Conservation (phyloP, 768 basidiomycete species). For the Amanita pallidorosea region DNA sequence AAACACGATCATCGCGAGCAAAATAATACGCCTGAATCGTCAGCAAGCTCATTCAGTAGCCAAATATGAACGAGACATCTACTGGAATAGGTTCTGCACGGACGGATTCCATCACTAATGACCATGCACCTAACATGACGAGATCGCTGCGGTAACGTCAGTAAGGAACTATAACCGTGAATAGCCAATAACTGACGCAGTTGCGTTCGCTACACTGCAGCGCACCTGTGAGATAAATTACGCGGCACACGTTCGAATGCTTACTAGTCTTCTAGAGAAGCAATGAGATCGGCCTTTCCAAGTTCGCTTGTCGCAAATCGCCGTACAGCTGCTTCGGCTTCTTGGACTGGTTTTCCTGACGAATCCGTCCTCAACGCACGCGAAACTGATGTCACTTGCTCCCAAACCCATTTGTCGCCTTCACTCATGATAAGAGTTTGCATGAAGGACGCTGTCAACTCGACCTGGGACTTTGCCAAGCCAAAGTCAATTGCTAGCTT, state of each 20-base stretch:
- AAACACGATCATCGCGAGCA: constrained; percentile 84
- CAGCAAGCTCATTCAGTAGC: constrained; percentile 1
- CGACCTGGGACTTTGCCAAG: constrained; percentile 67
- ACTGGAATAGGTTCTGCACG: constrained; percentile 67
- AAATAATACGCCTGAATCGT: constrained; percentile 71
- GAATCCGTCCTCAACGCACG: constrained; percentile 61
- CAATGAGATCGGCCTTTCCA: constrained; percentile 66
- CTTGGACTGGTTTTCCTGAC: constrained; percentile 62
- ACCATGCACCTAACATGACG: constrained; percentile 77
- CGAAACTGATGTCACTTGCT: constrained; percentile 56
- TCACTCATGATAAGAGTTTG: constrained; percentile 96
- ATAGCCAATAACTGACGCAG: constrained; percentile 26
- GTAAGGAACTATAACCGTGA: neutral
- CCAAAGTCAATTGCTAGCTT: constrained; percentile 91
- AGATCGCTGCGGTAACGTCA: constrained; percentile 40
- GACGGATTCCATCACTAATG: constrained; percentile 44
- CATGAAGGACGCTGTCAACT: constrained; percentile 85
- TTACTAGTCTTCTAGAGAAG: constrained; percentile 84
- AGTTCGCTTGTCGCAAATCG: constrained; percentile 84
- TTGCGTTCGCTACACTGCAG: constrained; percentile 80
- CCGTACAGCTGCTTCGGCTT: constrained; percentile 67
- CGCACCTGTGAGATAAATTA: neutral
- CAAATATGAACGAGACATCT: constrained; percentile 13
- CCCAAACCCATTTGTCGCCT: constrained; percentile 82
- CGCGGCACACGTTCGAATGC: constrained; percentile 15